Evolutionary conservation across 2,329 filamentous ascomycete species (phyloP).

Genomic region (Penicillium hordei): DNA sequence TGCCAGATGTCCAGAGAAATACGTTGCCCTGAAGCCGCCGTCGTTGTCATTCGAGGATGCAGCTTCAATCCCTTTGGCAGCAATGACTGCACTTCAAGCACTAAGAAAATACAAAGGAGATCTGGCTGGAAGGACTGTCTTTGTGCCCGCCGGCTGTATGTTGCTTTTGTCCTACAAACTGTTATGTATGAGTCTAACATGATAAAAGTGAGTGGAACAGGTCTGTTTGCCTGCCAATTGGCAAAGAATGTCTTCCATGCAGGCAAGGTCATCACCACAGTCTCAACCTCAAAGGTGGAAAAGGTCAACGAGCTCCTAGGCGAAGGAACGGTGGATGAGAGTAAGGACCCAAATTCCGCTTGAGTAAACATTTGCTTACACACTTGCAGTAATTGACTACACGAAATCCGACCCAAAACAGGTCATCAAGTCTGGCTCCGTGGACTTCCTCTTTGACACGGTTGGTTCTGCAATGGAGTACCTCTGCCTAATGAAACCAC

Average conservation of each 20-base stretch:
- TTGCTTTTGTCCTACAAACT: neutral
- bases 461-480: slow-evolving; percentile 43
- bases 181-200: neutral
- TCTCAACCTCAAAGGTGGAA: slow-evolving; percentile 53
- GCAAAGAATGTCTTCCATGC: slow-evolving; percentile 54
- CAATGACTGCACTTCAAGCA: slow-evolving; percentile 48
- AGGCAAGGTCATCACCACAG: slow-evolving; percentile 51
- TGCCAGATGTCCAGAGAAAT: slow-evolving; percentile 33
- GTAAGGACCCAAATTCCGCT: slow-evolving; percentile 10
- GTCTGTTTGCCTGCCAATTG: slow-evolving; percentile 50
- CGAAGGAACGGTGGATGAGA: slow-evolving; percentile 49
- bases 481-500: slow-evolving; percentile 46
- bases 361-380: neutral
- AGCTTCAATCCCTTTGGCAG: slow-evolving; percentile 44
- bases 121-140: slow-evolving; percentile 54
- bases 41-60: slow-evolving; percentile 46
- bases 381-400: slow-evolving; percentile 51
- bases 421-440: slow-evolving; percentile 42
- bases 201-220: slow-evolving; percentile 47
- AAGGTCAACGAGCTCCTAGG: slow-evolving; percentile 47
- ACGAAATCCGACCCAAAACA: slow-evolving; percentile 42
- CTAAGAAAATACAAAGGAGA: slow-evolving; percentile 47
- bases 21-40: slow-evolving; percentile 43
- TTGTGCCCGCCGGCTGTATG: slow-evolving; percentile 49
- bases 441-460: slow-evolving; percentile 56